phyloP scores from a whole-genome alignment of 2,329 filamentous ascomycete species.

The Metarhizium brunneum region DNA sequence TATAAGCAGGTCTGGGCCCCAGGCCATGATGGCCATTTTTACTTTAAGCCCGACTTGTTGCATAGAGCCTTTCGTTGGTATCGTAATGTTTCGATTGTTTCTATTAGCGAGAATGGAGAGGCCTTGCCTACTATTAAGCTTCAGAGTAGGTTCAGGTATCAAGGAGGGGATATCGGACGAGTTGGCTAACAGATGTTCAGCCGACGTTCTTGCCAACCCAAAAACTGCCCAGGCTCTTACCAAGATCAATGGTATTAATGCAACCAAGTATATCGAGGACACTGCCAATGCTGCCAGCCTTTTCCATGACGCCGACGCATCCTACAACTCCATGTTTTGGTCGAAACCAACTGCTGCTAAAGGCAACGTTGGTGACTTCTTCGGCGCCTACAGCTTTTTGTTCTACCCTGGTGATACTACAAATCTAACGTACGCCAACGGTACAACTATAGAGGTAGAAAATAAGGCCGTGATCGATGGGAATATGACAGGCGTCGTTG shows the following conservation, averaged over 20 bases:
- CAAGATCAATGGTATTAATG: conserved; percentile 17
- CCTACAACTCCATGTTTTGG: conserved; percentile 31
- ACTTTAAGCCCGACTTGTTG: conserved; percentile 10
- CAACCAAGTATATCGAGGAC: conserved; percentile 14
- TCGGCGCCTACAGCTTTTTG: conserved; percentile 16
- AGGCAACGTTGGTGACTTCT: conserved; percentile 19
- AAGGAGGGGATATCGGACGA: not conserved
- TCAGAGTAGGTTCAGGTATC: conserved; percentile 8
- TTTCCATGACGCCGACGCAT: conserved; percentile 17
- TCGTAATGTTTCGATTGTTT: conserved; percentile 26
- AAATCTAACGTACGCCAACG: conserved; percentile 27
- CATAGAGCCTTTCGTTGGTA: conserved; percentile 7
- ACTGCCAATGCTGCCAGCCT: conserved; percentile 10
- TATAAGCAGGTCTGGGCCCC: conserved; percentile 35
- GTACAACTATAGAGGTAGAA: conserved; percentile 18
- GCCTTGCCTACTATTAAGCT: conserved; percentile 13
- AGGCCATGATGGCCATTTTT: conserved; percentile 58
- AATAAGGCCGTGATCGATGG: conserved; percentile 21
- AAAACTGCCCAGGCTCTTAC: conserved; percentile 13
- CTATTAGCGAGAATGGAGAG: conserved; percentile 22
- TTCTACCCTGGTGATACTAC: conserved; percentile 23
- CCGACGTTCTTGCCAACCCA: conserved; percentile 12
- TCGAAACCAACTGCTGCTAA: conserved; percentile 11
- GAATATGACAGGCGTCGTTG: conserved; percentile 19
- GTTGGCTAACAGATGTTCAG: not conserved